phyloP scores from a whole-genome alignment of 306 rosid genomes.

The Malus asiatica region DNA sequence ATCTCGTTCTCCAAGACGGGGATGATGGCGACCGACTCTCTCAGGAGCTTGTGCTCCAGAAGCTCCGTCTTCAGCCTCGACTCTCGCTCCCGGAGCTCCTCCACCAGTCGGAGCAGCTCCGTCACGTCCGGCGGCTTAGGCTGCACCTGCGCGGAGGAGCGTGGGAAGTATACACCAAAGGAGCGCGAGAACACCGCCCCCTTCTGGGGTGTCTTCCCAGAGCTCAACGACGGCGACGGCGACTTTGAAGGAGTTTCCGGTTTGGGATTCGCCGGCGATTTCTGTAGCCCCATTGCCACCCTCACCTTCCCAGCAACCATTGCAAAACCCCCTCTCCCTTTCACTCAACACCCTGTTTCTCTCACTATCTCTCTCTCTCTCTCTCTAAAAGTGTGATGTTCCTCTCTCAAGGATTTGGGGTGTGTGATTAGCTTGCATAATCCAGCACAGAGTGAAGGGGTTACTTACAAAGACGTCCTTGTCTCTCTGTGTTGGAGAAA shows the following conservation, averaged over 20 bases:
- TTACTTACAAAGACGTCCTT: conserved; percentile 37
- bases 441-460: conserved; percentile 14
- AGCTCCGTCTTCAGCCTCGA: conserved; percentile 82
- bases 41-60: conserved; percentile 70
- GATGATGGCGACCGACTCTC: conserved; percentile 67
- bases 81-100: conserved; percentile 91
- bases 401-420: background rate
- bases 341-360: background rate
- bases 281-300: conserved; percentile 76
- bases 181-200: conserved; percentile 67
- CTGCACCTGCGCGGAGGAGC: conserved; percentile 94
- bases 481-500: conserved; percentile 29
- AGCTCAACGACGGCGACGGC: conserved; percentile 41
- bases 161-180: conserved; percentile 82
- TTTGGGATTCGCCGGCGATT: conserved; percentile 49
- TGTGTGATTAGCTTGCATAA: conserved; percentile 25
- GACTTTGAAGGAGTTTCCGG: conserved; percentile 47
- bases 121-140: conserved; percentile 86
- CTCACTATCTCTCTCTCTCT: background rate
- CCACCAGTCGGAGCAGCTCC: conserved; percentile 76
- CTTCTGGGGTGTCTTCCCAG: conserved; percentile 57
- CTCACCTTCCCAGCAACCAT: conserved; percentile 95
- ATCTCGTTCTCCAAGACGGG: conserved; percentile 76
- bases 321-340: background rate
- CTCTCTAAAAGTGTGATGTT: background rate